Evolutionary conservation across 352 stramenopile genomes (phyloP), one percentile per base, ranked within the genome.

Genomic region (Phytophthora tentaculata): DNA sequence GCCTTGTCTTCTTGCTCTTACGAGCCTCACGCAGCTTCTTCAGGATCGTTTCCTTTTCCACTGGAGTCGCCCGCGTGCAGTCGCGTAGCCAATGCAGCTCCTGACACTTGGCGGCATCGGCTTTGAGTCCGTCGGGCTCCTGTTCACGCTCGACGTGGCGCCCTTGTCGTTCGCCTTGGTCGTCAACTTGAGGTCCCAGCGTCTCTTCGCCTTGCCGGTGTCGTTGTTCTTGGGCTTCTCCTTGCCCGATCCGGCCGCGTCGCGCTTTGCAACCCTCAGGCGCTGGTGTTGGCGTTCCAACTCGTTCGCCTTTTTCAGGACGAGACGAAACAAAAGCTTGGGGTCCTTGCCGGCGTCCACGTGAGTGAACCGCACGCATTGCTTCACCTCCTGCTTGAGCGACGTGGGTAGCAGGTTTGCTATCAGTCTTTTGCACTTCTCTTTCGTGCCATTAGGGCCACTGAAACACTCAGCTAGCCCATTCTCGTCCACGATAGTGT

Each of bases 231-330:
- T 43, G 14, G 14, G 14, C 7, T 22, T 14, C 37, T 55, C 22
- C 14, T 55, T 39, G n/a, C 10, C 28, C 10, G 17, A 44, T 5
- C 12, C 56, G 19, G 12, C 3, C 8, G 3, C 4, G 5, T 64
- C 56, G 0, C 19, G 47, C 32, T 24, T 67, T 10, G 29, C 8
- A 6, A 1, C 1, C 24, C 58, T 58, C 14, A 57, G 23, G 2
- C 47, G 47, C 5, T 35, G 17, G 14, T 45, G 22, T 29, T 65
- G 24, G 1, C 32, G 58, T 23, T 65, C 23, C 0, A 45, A n/a
- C 16, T 65, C 58, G 3, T 26, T 58, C 8, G 58, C 47, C 35
- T 58, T 57, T 35, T 58, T 48, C 16, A 65, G 4, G 16, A 58
- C 45, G 16, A 65, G 35, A 2, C 49, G 23, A 32, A 65, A 64